phyloP scores from a whole-genome alignment of 2,329 filamentous ascomycete genomes.

The Cryphonectria parasitica region DNA sequence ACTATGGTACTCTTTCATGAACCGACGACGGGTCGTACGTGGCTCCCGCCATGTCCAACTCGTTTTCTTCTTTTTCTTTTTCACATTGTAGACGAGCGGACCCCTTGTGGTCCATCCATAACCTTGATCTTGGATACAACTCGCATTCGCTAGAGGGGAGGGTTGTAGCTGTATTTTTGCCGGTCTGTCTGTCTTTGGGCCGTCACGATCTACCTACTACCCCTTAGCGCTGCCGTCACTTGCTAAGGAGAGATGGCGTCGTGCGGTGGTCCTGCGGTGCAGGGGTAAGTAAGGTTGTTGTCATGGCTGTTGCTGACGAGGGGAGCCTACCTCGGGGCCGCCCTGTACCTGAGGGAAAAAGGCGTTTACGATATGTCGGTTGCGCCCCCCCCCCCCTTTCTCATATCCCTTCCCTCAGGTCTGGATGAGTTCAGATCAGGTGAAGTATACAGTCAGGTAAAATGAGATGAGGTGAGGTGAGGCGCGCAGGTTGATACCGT shows the following conservation, averaged over 20 bases:
- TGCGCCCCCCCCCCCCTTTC: neutral
- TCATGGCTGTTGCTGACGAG: neutral
- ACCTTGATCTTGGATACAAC: neutral
- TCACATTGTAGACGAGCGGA: neutral
- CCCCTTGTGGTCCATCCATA: neutral
- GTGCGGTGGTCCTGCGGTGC: neutral
- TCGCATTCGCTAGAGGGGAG: neutral
- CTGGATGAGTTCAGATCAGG: neutral
- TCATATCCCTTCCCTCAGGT: neutral
- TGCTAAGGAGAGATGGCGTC: slow-evolving; percentile 7
- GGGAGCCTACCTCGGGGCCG: neutral
- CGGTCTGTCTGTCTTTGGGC: neutral
- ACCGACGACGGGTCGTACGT: neutral
- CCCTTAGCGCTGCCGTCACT: neutral
- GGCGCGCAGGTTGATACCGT: neutral
- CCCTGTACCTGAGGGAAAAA: neutral
- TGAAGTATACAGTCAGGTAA: neutral
- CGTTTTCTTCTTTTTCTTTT: neutral
- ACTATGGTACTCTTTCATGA: neutral
- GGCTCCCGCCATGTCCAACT: neutral
- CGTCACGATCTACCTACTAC: neutral
- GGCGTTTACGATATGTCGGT: neutral
- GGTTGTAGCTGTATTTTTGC: neutral
- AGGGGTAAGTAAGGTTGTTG: neutral
- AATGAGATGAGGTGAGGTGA: slow-evolving; percentile 6